Base-by-base conservation (phyloP, 2,329 filamentous ascomycete genomes). In the Trichoderma sp. region DNA sequence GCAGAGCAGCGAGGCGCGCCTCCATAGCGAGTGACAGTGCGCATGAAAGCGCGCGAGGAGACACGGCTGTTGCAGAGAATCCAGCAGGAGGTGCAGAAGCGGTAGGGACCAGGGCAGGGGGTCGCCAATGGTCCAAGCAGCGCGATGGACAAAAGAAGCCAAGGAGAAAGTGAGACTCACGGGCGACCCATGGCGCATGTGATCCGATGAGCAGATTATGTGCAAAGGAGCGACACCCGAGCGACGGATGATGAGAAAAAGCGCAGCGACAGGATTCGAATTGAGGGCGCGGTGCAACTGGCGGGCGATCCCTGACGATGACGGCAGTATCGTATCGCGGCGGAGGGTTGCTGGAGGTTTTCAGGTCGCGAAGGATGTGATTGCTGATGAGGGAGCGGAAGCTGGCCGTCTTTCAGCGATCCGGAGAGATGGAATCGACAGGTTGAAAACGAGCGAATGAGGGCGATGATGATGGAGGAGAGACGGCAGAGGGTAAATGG, bases 111-210 rank as follows among this genome's bases (percentile, higher is more conserved):
- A 57, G 47, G 44, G 45, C 39, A 52, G n/a, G 34, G 44, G 55
- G 47, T 39, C 15, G 30, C 17, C 26, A 28, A 48, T 54, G 47
- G 45, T 47, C 52, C 47, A 41, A 41, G 45, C 52, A 48, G 43
- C 52, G 6, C 28, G 30, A 39, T 34, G 19, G 5, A 47, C 2
- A 45, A 3, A 45, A 45, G 19, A 45, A 45, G 19, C 15, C 19
- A 45, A 45, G 19, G 19, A 21, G 21, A 60, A 50, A 26, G n/a
- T 26, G 44, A 62, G 14, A 66, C 65, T 66, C 55, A 66, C 65
- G 65, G 65, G 30, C 64, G 65, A 56, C 65, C 65, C 65, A 66
- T 66, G 55, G 51, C 55, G 59, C 45, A 30, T n/a, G 41, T 19
- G 43, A 41, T 21, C 54, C 21, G 28, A 30, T 61, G 26, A 47